phyloP scores from a whole-genome alignment of 306 rosid genomes.

The Herpetospermum pedunculosum region DNA sequence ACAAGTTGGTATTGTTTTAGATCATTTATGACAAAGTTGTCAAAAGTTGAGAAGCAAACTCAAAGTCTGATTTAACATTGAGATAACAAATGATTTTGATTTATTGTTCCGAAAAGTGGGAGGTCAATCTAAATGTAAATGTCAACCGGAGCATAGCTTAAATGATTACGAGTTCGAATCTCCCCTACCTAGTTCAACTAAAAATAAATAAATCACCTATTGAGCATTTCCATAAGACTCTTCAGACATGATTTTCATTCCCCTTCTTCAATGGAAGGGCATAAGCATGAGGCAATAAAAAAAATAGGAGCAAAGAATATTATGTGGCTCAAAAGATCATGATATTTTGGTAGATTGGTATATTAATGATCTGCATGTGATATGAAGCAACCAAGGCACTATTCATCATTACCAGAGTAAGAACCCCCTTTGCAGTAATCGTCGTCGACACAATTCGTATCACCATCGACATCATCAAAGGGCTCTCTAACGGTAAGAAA shows the following conservation, averaged over 20 bases:
- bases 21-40: not conserved
- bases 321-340: not conserved
- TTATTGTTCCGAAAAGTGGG: not conserved
- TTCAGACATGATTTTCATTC: not conserved
- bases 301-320: not conserved
- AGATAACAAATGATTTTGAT: not conserved
- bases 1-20: too few species aligned
- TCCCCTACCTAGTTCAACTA: too few species aligned
- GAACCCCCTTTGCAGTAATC: slow-evolving; percentile 2
- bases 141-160: too few species aligned
- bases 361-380: not conserved
- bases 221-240: too few species aligned
- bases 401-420: slow-evolving; percentile 14
- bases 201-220: too few species aligned
- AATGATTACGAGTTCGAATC: too few species aligned
- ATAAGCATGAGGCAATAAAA: not conserved
- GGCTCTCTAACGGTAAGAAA: slow-evolving; percentile 33
- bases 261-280: not conserved
- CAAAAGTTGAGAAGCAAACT: not conserved
- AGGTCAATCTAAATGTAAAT: not conserved
- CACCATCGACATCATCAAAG: slow-evolving; percentile 27
- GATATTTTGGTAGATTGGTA: not conserved
- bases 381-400: not conserved
- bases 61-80: not conserved
- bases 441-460: slow-evolving; percentile 5